A percentile compares a stretch with the other conserved stretches of the same genome.
Evolutionary conservation across 768 basidiomycete genomes (phyloP).

Genomic region (Inosperma sp.): DNA sequence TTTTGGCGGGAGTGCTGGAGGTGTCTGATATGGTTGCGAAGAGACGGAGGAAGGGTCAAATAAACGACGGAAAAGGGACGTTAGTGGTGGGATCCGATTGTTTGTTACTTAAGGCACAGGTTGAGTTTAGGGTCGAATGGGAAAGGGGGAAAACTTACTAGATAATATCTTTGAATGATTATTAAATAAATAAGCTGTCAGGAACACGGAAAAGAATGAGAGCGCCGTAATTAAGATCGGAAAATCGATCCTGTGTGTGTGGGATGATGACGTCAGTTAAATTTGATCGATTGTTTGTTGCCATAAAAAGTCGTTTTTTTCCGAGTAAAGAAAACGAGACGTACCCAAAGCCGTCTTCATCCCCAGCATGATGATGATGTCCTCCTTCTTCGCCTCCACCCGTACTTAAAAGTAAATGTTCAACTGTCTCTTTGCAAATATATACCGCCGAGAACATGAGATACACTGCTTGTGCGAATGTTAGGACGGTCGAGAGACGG

Average conservation of each 20-base stretch:
- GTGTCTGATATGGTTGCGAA: constrained; percentile 29
- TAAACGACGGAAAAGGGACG: constrained; percentile 44
- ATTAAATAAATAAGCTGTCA: too few relatives aligned
- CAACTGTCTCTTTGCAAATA: constrained; percentile 94
- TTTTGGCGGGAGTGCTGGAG: too few relatives aligned
- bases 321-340: constrained; percentile 11
- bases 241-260: too few relatives aligned
- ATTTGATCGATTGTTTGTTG: background rate
- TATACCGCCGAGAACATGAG: constrained; percentile 93
- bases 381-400: constrained; percentile 44
- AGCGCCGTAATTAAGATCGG: too few relatives aligned
- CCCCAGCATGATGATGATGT: constrained; percentile 59
- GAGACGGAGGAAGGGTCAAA: constrained; percentile 36
- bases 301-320: background rate
- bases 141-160: too few relatives aligned
- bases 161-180: too few relatives aligned
- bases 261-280: too few relatives aligned
- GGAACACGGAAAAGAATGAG: too few relatives aligned
- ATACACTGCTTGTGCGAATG: constrained; percentile 92
- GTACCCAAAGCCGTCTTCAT: constrained; percentile 46
- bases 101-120: too few relatives aligned
- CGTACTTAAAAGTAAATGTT: constrained; percentile 78
- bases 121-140: too few relatives aligned
- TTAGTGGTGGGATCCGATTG: constrained; percentile 55
- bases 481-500: constrained; percentile 61